Conservation (phyloP, 768 basidiomycete genomes). For the Pilatotrama ljubarskyi region DNA sequence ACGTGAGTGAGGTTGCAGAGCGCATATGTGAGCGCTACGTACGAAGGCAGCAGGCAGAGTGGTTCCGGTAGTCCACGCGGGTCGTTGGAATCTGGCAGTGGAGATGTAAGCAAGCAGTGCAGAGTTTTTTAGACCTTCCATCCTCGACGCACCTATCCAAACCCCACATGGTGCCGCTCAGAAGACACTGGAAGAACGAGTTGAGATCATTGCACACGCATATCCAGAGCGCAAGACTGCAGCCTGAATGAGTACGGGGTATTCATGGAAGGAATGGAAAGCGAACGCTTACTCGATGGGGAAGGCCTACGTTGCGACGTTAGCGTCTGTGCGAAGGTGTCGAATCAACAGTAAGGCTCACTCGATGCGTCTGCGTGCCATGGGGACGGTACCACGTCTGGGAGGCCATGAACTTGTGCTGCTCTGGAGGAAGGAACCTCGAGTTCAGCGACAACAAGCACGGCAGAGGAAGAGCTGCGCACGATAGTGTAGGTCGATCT, state of each 20-base stretch:
- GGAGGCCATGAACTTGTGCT: constrained; percentile 64
- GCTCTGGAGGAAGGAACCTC: constrained; percentile 45
- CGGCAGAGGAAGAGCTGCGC: constrained; percentile 27
- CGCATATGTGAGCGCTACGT: constrained; percentile 34
- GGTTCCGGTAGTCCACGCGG: constrained; percentile 64
- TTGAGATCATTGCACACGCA: constrained; percentile 75
- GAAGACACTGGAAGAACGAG: constrained; percentile 74
- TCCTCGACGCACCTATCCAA: constrained; percentile 67
- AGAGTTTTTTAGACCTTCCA: too few species aligned
- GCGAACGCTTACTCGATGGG: constrained; percentile 54
- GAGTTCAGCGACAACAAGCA: background rate
- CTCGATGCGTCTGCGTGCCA: constrained; percentile 78
- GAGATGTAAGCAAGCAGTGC: too few species aligned
- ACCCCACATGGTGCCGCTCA: constrained; percentile 83
- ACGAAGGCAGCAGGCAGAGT: constrained; percentile 76
- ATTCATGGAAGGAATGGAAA: background rate
- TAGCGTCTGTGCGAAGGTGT: background rate
- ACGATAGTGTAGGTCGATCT: constrained; percentile 67
- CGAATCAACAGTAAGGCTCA: constrained; percentile 30
- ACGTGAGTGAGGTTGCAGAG: background rate
- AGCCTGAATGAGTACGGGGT: background rate
- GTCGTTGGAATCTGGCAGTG: constrained; percentile 54
- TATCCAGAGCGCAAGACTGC: constrained; percentile 68
- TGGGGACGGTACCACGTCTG: constrained; percentile 90
- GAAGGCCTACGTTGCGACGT: constrained; percentile 54